A percentile compares a stretch with the other conserved stretches of the same genome.
Evolutionary conservation across 768 basidiomycete genomes (phyloP).

Genomic region (Tulasnella sp.): DNA sequence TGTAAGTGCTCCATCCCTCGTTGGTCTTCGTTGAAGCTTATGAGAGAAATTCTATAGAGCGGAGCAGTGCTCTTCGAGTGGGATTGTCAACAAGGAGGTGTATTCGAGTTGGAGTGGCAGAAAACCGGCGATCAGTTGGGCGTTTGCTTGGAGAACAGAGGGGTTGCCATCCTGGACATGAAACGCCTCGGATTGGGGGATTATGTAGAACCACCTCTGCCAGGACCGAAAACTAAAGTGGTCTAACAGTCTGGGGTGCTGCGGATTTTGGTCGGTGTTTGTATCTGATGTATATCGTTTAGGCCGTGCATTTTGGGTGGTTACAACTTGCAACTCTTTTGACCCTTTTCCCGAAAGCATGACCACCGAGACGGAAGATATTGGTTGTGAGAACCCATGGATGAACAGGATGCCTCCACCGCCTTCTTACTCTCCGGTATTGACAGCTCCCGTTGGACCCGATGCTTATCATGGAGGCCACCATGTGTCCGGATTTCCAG

Average conservation of each 20-base stretch:
- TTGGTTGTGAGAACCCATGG: no score
- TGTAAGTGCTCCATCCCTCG: constrained; percentile 40
- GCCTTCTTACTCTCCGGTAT: constrained; percentile 5
- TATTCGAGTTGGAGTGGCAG: constrained; percentile 74
- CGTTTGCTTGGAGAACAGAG: constrained; percentile 12
- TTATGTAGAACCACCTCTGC: constrained; percentile 3
- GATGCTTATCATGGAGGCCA: constrained; percentile 1
- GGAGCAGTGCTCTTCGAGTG: constrained; percentile 17
- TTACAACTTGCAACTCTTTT: no score
- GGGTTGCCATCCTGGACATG: constrained; percentile 14
- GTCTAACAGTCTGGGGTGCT: neutral
- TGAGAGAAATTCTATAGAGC: constrained; percentile 4
- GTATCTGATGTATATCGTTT: no score
- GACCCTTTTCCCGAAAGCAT: no score
- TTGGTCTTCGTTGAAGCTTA: no score
- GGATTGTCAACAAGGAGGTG: constrained; percentile 41
- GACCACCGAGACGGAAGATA: no score
- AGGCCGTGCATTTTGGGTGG: no score
- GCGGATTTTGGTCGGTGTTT: no score
- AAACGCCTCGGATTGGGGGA: constrained; percentile 9
- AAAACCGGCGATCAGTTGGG: constrained; percentile 23
- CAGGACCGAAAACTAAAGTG: neutral
- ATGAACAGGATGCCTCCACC: neutral
- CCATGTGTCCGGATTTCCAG: constrained; percentile 12
- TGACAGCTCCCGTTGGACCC: neutral